Conservation (phyloP, 2,329 filamentous ascomycete genomes). For the Pseudocercospora fijiensis region DNA sequence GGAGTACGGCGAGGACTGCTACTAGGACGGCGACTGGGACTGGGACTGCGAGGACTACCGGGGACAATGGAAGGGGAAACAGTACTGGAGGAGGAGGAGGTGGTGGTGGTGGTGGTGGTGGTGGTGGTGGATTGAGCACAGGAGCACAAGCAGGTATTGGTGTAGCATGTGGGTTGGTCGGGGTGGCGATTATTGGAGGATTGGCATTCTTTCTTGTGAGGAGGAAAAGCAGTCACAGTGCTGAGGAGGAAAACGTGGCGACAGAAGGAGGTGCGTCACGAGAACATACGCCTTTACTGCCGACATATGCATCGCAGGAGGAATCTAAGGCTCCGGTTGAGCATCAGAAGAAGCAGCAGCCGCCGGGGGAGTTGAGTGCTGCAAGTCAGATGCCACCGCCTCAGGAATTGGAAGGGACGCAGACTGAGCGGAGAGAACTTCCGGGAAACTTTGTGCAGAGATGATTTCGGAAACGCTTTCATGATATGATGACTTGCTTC, state of each 20-base stretch:
- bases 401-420: not conserved
- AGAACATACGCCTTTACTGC: not conserved
- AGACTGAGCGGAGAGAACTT: not conserved
- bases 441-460: not conserved
- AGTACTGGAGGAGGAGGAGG: not conserved
- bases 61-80: not conserved
- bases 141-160: not conserved
- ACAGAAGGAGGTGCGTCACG: not conserved
- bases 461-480: not conserved
- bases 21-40: not conserved
- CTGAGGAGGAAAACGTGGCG: not conserved
- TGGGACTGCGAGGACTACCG: slow-evolving; percentile 8
- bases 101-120: too few species aligned
- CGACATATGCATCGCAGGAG: not conserved
- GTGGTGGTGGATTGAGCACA: not conserved
- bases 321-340: not conserved
- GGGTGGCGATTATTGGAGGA: not conserved
- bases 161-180: not conserved
- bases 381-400: not conserved
- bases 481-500: too few species aligned
- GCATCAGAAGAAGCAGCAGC: not conserved
- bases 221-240: not conserved
- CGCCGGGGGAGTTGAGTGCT: not conserved
- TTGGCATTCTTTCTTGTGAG: not conserved
- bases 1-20: slow-evolving; percentile 1